phyloP scores from a whole-genome alignment of 257 asterid genomes.

The Apocynum venetum region DNA sequence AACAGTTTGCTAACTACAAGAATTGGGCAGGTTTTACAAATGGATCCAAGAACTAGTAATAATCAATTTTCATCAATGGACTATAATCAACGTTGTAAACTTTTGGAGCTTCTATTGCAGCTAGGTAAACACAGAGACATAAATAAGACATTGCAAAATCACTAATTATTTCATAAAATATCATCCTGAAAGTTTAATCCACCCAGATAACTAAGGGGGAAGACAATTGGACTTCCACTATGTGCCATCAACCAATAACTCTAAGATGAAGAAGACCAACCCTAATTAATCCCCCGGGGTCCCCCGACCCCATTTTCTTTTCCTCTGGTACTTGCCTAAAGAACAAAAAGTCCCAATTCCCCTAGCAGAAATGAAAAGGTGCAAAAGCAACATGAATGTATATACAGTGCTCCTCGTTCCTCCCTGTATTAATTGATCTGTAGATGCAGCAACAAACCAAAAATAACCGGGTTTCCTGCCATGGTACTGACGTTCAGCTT shows the following conservation, averaged over 20 bases:
- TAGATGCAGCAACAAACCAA: background rate
- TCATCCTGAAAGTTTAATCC: background rate
- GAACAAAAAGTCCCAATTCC: background rate
- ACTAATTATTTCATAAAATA: background rate
- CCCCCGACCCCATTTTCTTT: background rate
- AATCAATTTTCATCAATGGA: too few relatives aligned
- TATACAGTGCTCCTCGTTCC: conserved; percentile 10
- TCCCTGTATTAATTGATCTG: background rate
- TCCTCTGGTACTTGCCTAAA: background rate
- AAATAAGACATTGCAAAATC: background rate
- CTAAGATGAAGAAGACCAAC: background rate
- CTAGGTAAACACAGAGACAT: too few relatives aligned
- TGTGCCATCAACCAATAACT: background rate
- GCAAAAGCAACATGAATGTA: background rate
- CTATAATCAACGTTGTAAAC: too few relatives aligned
- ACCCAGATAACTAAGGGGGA: background rate
- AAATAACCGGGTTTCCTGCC: background rate
- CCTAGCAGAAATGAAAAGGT: background rate
- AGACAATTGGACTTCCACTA: background rate
- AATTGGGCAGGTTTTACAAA: too few relatives aligned
- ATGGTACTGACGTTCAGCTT: background rate
- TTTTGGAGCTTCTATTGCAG: too few relatives aligned
- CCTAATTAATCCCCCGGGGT: background rate
- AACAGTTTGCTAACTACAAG: too few relatives aligned
- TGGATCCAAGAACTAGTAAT: too few relatives aligned